phyloP scores from a whole-genome alignment of 2,329 filamentous ascomycete genomes.

The Phoma sp. region DNA sequence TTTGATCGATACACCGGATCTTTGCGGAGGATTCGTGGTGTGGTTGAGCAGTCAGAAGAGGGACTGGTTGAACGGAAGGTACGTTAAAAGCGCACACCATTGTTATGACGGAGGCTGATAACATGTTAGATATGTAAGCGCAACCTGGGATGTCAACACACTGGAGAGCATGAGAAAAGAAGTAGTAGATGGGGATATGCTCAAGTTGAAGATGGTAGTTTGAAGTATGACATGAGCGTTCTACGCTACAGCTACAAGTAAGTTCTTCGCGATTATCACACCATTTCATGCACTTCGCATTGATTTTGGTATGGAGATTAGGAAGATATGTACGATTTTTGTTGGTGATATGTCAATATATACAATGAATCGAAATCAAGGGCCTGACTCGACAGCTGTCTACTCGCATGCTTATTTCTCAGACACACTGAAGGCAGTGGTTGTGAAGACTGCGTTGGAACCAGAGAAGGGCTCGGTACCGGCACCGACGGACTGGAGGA shows the following conservation, averaged over 20 bases:
- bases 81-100: background rate
- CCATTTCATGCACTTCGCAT: too few relatives aligned
- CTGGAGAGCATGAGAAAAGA: constrained; percentile 28
- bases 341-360: background rate
- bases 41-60: constrained; percentile 30
- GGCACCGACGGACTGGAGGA: constrained; percentile 59
- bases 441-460: constrained; percentile 53
- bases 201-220: constrained; percentile 29
- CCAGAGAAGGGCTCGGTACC: constrained; percentile 65
- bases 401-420: constrained; percentile 18
- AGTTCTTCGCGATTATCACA: background rate
- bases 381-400: background rate
- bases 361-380: constrained; percentile 1
- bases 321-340: background rate
- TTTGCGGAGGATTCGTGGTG: constrained; percentile 23
- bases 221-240: background rate
- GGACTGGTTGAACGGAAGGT: constrained; percentile 30
- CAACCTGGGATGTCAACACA: constrained; percentile 35
- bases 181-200: constrained; percentile 30
- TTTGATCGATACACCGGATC: constrained; percentile 15
- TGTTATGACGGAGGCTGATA: background rate
- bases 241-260: background rate
- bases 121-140: constrained; percentile 19
- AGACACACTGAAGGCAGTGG: constrained; percentile 47
- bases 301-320: too few relatives aligned